Evolutionary conservation across 1,139 yeast genomes (phyloP).

Genomic region (Candida sp.): DNA sequence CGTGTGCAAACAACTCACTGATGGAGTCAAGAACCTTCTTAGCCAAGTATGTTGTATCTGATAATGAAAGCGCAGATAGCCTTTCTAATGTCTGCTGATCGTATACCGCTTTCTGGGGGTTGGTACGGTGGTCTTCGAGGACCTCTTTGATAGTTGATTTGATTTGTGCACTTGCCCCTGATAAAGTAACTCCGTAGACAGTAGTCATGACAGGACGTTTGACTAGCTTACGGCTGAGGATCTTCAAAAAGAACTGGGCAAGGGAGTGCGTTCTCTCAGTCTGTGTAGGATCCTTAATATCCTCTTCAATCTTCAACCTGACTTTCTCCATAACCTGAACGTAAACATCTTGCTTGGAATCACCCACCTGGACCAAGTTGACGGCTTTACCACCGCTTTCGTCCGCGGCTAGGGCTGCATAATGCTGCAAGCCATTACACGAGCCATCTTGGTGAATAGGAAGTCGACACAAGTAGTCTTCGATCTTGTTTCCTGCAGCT

Average conservation of each 20-base stretch:
- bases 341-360: constrained; percentile 38
- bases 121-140: constrained; percentile 18
- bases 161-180: constrained; percentile 43
- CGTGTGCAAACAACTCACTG: constrained; percentile 36
- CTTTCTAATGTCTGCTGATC: constrained; percentile 2
- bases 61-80: constrained; percentile 2
- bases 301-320: constrained; percentile 18
- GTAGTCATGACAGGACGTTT: constrained; percentile 54
- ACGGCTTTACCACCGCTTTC: constrained; percentile 41
- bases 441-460: constrained; percentile 53
- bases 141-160: constrained; percentile 26
- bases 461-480: constrained; percentile 32
- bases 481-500: constrained; percentile 19
- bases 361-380: constrained; percentile 29
- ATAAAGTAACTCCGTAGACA: constrained; percentile 48
- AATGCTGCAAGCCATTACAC: constrained; percentile 53
- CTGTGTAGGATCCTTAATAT: constrained; percentile 6
- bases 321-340: constrained; percentile 35
- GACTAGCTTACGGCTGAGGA: constrained; percentile 37
- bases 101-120: constrained; percentile 9
- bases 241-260: constrained; percentile 20
- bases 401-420: constrained; percentile 48
- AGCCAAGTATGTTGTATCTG: constrained; percentile 28
- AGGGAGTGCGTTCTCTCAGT: no score
- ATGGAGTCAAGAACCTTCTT: constrained; percentile 34